A percentile compares a stretch with the other conserved stretches of the same genome.
Conservation (phyloP, 176 grass and related monocot species). For the Sorghum bicolor region DNA sequence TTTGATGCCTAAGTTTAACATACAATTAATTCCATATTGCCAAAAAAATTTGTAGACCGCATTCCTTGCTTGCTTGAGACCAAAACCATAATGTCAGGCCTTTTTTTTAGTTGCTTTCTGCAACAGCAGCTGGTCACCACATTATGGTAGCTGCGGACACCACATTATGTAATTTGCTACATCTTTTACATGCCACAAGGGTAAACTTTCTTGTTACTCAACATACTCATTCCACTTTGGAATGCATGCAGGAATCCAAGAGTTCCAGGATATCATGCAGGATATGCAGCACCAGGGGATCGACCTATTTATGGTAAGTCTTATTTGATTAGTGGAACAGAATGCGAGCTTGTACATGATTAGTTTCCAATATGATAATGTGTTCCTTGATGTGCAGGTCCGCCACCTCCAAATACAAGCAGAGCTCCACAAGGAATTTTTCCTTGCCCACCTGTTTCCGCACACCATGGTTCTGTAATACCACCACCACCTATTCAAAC, state of each 20-base stretch:
- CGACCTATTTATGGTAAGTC: conserved; percentile 56
- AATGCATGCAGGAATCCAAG: conserved; percentile 49
- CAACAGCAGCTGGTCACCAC: not conserved
- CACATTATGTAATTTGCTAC: conserved; percentile 11
- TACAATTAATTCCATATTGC: not conserved
- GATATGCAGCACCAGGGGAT: conserved; percentile 47
- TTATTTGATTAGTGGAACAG: conserved; percentile 8
- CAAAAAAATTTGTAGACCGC: not conserved
- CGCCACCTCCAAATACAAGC: conserved; percentile 42
- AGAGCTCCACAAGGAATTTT: conserved; percentile 43
- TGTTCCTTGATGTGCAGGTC: conserved; percentile 52
- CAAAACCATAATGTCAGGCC: not conserved
- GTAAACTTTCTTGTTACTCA: not conserved
- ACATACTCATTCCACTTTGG: conserved; percentile 20
- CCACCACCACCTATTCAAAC: conserved; percentile 71
- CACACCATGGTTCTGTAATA: conserved; percentile 56
- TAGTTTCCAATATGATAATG: conserved; percentile 17
- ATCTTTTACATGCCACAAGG: not conserved
- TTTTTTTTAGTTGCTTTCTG: not conserved
- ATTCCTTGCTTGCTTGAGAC: not conserved
- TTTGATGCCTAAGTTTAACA: not conserved
- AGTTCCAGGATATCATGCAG: conserved; percentile 41
- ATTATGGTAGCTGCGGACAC: not conserved
- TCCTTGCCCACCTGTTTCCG: conserved; percentile 42
- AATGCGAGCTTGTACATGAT: not conserved